Evolutionary conservation across 106 monocot genomes (phyloP).

Genomic region (Platanthera guangdongensis): DNA sequence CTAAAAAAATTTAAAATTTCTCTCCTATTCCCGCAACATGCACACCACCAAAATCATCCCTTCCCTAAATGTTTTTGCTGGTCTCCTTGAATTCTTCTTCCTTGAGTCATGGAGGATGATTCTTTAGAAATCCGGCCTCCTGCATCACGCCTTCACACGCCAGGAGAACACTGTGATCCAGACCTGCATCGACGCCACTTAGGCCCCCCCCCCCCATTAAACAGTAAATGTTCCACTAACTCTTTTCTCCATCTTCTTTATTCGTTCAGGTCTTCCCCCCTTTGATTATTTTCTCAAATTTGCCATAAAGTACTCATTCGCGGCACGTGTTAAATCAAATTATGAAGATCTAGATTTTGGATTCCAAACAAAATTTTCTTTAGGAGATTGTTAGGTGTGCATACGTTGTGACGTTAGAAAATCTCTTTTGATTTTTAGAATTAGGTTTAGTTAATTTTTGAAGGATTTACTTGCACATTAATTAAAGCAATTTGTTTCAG

Average conservation of each 20-base stretch:
- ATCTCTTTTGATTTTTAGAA: not conserved
- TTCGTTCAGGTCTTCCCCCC: not conserved
- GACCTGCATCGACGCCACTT: slow-evolving; percentile 63
- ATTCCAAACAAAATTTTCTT: not conserved
- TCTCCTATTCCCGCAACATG: too few species aligned
- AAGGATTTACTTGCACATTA: too few species aligned
- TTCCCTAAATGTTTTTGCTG: slow-evolving; percentile 80
- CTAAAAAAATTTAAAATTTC: too few species aligned
- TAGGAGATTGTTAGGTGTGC: not conserved
- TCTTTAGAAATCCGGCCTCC: slow-evolving; percentile 39
- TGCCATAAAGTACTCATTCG: too few species aligned
- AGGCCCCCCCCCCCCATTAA: slow-evolving; percentile 46
- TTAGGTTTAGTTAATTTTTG: too few species aligned
- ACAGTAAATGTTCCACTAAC: slow-evolving; percentile 18
- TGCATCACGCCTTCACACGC: slow-evolving; percentile 47
- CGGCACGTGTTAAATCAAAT: not conserved
- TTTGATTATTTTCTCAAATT: too few species aligned
- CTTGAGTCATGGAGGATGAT: slow-evolving; percentile 45
- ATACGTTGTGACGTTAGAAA: not conserved
- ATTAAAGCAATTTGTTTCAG: too few species aligned
- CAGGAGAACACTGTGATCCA: slow-evolving; percentile 89
- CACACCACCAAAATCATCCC: slow-evolving; percentile 75
- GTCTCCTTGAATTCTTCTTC: slow-evolving; percentile 77
- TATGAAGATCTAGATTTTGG: not conserved
- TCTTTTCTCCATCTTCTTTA: not conserved